Percentiles rank a stretch among this genome's conserved stretches.
Evolutionary conservation across 148 eudicot genomes (phyloP).

Genomic region (Silene conica): DNA sequence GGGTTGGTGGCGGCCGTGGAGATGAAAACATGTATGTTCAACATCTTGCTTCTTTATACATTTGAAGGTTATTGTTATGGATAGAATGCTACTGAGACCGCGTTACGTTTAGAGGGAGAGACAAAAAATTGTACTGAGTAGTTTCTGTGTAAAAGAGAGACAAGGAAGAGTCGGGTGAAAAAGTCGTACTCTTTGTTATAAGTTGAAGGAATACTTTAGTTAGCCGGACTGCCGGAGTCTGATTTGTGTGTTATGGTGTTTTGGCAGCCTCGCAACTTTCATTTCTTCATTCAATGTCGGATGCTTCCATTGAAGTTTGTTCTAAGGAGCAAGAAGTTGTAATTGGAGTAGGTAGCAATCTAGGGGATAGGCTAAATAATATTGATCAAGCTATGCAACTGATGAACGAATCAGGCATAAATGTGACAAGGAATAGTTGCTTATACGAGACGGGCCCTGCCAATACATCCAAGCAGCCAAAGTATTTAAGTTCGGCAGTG

Average conservation of each 20-base stretch:
- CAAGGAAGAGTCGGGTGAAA: not conserved
- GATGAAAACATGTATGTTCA: no score
- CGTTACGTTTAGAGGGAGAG: no score
- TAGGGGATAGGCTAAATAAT: slow-evolving; percentile 63
- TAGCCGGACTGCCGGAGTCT: not conserved
- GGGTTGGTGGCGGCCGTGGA: not conserved
- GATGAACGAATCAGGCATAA: slow-evolving; percentile 70
- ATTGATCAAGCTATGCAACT: slow-evolving; percentile 58
- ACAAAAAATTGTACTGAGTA: no score
- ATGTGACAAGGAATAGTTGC: slow-evolving; percentile 64
- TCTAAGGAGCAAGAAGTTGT: slow-evolving; percentile 74
- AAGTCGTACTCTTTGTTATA: not conserved
- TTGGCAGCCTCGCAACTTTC: slow-evolving; percentile 36
- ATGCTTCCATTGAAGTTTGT: slow-evolving; percentile 47
- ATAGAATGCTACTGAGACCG: no score
- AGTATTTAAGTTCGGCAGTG: slow-evolving; percentile 82
- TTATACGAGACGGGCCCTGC: slow-evolving; percentile 93
- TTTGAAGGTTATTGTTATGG: no score
- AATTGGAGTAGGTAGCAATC: slow-evolving; percentile 91
- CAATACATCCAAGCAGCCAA: slow-evolving; percentile 78
- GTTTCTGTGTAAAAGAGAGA: no score
- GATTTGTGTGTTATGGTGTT: slow-evolving; percentile 14
- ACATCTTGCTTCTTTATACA: no score
- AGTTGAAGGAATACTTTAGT: not conserved
- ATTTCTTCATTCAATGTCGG: slow-evolving; percentile 46